A percentile compares a stretch with the other conserved stretches of the same genome.
phyloP scores from a whole-genome alignment of 73 alveolate genomes.

The Tetrahymena elliotti region DNA sequence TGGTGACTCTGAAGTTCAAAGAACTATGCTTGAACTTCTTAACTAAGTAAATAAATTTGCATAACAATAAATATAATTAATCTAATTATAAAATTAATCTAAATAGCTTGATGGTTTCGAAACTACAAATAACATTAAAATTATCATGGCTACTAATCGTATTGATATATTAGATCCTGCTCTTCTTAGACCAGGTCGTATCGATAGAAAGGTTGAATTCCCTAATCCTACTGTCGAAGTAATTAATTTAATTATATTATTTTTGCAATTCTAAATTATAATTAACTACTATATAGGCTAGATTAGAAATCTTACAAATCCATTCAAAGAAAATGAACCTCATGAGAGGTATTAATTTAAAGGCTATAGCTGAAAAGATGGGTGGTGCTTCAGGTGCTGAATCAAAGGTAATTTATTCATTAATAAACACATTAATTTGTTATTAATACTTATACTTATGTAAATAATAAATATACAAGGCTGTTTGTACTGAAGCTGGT shows the following conservation, averaged over 20 bases:
- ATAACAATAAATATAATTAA: background rate
- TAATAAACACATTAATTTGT: background rate
- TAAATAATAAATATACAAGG: background rate
- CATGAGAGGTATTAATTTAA: slow-evolving; percentile 92
- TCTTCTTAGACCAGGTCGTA: slow-evolving; percentile 98
- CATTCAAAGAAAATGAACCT: slow-evolving; percentile 96
- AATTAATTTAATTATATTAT: background rate
- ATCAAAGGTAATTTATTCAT: slow-evolving; percentile 92
- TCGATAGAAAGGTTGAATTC: slow-evolving; percentile 98
- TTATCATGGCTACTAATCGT: slow-evolving; percentile 98
- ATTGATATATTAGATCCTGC: slow-evolving; percentile 99
- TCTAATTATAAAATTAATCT: background rate
- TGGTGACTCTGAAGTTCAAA: slow-evolving; percentile 99
- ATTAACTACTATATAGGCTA: slow-evolving; percentile 16
- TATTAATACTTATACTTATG: background rate
- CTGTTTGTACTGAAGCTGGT: slow-evolving; percentile 96
- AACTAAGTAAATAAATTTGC: slow-evolving; percentile 53
- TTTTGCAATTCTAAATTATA: background rate
- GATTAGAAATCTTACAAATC: slow-evolving; percentile 94
- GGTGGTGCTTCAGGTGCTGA: slow-evolving; percentile 99
- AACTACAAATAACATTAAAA: slow-evolving; percentile 82
- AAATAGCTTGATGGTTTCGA: slow-evolving; percentile 96
- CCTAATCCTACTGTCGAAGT: slow-evolving; percentile 97
- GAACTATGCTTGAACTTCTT: slow-evolving; percentile 98
- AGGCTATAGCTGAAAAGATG: slow-evolving; percentile 90